Conservation (phyloP, 2,329 filamentous ascomycete species). For the Mycosphaerella arachidis region DNA sequence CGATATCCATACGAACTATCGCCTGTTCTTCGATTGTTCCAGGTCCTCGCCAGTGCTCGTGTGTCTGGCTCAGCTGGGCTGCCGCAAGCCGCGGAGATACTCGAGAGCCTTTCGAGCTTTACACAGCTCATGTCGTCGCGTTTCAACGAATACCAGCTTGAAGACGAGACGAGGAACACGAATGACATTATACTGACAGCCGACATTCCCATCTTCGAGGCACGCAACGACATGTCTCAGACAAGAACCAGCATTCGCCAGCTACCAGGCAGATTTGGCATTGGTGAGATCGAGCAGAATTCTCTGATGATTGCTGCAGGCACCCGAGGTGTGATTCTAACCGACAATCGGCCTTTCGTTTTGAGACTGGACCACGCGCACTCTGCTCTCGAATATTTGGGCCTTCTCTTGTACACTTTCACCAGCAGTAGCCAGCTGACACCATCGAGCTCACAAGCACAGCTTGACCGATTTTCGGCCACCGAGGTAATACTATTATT, state of each 20-base stretch:
- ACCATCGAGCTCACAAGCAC: conserved; percentile 9
- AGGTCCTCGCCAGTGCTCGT: conserved; percentile 19
- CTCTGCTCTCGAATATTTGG: conserved; percentile 74
- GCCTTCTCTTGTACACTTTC: conserved; percentile 67
- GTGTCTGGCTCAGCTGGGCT: conserved; percentile 3
- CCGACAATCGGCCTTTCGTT: conserved; percentile 70
- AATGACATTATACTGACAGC: conserved; percentile 68
- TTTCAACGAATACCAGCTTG: conserved; percentile 71
- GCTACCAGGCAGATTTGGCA: too few species aligned
- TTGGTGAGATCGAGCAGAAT: conserved; percentile 3
- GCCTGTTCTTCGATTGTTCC: conserved; percentile 58
- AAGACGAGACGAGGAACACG: conserved; percentile 79
- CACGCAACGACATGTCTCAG: not conserved
- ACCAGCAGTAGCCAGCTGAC: conserved; percentile 45
- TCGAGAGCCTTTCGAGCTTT: conserved; percentile 67
- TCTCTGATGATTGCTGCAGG: conserved; percentile 42
- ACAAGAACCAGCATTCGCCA: not conserved
- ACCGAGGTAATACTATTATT: conserved; percentile 72
- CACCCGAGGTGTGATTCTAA: conserved; percentile 68
- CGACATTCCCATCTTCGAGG: conserved; percentile 59
- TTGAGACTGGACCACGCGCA: conserved; percentile 71
- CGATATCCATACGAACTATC: conserved; percentile 83
- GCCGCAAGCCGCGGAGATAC: conserved; percentile 50
- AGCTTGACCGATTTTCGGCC: conserved; percentile 56
- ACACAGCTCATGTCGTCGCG: conserved; percentile 69